Conservation (phyloP, 2,329 filamentous ascomycete species). For the Trichoderma koningiopsis region DNA sequence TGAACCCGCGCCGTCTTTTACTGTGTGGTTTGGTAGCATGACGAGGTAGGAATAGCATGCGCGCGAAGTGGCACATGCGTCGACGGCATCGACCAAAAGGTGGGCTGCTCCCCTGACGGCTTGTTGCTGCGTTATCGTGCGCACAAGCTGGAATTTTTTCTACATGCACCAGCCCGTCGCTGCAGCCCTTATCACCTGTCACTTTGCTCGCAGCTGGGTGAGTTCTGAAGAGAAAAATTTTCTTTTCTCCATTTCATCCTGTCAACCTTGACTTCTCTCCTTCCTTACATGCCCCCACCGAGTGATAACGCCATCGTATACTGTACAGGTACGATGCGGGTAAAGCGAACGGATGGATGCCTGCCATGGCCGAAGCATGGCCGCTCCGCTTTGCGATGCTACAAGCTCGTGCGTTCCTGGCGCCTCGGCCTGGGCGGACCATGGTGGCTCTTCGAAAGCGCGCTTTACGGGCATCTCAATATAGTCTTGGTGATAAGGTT, state of each 20-base stretch:
- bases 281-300: neutral
- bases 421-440: neutral
- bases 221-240: slow-evolving; percentile 1
- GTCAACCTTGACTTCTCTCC: neutral
- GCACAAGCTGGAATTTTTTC: neutral
- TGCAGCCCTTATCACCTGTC: slow-evolving; percentile 20
- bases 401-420: neutral
- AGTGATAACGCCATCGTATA: slow-evolving; percentile 23
- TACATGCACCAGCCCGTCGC: neutral
- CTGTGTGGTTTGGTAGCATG: neutral
- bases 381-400: neutral
- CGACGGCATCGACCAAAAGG: neutral
- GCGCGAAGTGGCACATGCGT: neutral
- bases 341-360: neutral
- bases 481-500: neutral
- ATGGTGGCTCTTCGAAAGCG: neutral
- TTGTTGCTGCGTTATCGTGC: slow-evolving; percentile 3
- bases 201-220: slow-evolving; percentile 1
- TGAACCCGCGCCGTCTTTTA: slow-evolving; percentile 5
- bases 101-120: neutral
- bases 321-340: neutral
- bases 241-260: neutral
- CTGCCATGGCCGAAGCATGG: neutral
- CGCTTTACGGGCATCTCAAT: neutral
- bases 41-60: neutral